Evolutionary conservation across 495 filamentous ascomycete genomes (phyloP), one percentile per base, ranked within the genome.

Genomic region (Penicillium angulare): DNA sequence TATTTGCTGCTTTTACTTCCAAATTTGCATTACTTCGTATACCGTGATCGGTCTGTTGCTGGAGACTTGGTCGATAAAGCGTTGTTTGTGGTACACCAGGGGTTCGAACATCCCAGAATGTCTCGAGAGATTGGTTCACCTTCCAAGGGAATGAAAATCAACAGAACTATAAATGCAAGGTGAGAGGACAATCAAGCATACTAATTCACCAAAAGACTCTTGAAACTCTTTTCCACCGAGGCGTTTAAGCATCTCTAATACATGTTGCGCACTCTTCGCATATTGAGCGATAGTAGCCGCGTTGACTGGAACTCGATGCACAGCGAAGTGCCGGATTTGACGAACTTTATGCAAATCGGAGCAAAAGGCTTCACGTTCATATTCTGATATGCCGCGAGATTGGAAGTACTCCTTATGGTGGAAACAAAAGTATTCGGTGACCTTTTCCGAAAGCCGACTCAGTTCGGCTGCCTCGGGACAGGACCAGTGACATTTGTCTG

Each of bases 391-490:
- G 12, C 39, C 39, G 26, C 23, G 21, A 21, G 29, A 9, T 21
- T 44, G 29, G 39, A 51, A 43, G 32, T 15, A 2, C 15, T 26
- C 15, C 32, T 51, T 51, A 33, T 51, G 49, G n/a, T 43, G 49
- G 29, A 44, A 51, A 51, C 49, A 51, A 36, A 51, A 51, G 13
- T 44, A 44, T 35, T 51, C 49, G 20, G 29, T 51, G 7, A 36
- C 15, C 27, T 51, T 51, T 44, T 51, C 49, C n/a, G 49, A 43
- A 34, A 51, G 49, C 33, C 29, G 36, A 44, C 29, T 42, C 26
- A 51, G 40, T 31, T 51, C 49, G 17, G 49, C 49, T n/a, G 49
- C 49, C 39, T 51, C 49, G 26, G 39, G 39, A 33, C 49, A 51
- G 33, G 32, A 51, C 49, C 49, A 51, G 29, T 43, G 39, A 33